Base-by-base conservation (phyloP, 805 yeast genomes). In the Saccharomycodes ludwigii region DNA sequence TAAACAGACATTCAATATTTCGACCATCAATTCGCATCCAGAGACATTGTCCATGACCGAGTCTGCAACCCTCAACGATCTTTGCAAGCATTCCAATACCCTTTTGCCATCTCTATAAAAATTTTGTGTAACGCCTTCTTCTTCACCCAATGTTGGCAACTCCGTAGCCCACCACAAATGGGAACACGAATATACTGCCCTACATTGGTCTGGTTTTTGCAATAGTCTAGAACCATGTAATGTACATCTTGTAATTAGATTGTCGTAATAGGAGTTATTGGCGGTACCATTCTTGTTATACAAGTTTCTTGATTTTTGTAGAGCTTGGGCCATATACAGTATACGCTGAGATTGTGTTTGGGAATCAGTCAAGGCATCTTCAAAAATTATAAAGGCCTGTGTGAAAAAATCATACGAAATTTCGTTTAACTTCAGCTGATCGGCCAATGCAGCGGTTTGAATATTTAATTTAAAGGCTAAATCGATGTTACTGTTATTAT, bases 141-240 rank as follows among this genome's bases (percentile, higher is more conserved):
- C 62, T 36, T 65, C 68, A 5, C 61, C 69, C 34, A 54, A 44
- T 2, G 55, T 63, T 14, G 66, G 61, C 12, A 65, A 66, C 37
- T 80, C 85, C 16, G 77, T 73, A 47, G 88, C 79, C 91, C 94
- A 82, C 95, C 95, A 91, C 30, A 91, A 58, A 55, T 91, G 96
- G 1, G 94, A 76, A 26, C 95, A 86, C 31, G 72, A 56, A 50
- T 80, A 83, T 4, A 55, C 94, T 0, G 94, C 76, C 11, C 96
- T 71, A 52, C 96, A 86, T 54, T 91, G 98, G 47, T 88, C 97
- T 21, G 91, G 85, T 52, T 88, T 88, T 53, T 82, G 84, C 46
- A 88, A 64, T 31, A 91, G 63, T 53, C 82, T 83, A 10, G 94
- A 82, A 4, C 94, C 94, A 46, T 84, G 83, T 29, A 86, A 59